Evolutionary conservation across 2,329 filamentous ascomycete species (phyloP), one percentile per base, ranked within the genome.

Genomic region (Fusarium vanettenii): DNA sequence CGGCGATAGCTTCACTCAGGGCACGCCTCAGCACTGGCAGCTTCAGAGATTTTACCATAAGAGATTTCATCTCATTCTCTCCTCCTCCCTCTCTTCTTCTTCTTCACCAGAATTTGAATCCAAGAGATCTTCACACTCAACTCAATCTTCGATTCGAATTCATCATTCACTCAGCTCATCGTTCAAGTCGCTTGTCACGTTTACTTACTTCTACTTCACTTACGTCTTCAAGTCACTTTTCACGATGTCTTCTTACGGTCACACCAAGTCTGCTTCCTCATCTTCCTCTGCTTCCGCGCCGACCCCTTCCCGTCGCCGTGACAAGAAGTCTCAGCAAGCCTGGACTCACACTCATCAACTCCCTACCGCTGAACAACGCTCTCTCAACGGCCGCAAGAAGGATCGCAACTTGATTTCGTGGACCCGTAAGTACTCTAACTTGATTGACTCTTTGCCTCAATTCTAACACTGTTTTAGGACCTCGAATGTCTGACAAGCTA

Each of bases 401-500:
- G 85, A 84, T 10, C 82, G 86, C 8, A 82, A 80, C 31, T 75
- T 87, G 3, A 83, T 87, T 29, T 76, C 80, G 29, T 87, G 86
- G 86, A 80, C 79, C n/a, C 82, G 85, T 87, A 80, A 81, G 85
- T 55, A 18, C 13, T 33, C 35, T 11, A 6, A 37, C 18, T 61
- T 33, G 6, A 60, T 50, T 56, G 10, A 27, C 4, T n/a, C 11
- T 41, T 37, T 55, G 16, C 4, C 9, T 56, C 41, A n/a, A 56
- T 56, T 29, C 64, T 71, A 27, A 72, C 60, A 25, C 18, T 1
- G n/a, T 52, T 20, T 4, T 56, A 88, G 86, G 85, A 1, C 82
- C 84, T 11, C 83, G 85, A 11, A 88, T 87, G 84, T 78, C 81
- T 1, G 86, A 87, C 41, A 87, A 87, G 74, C 72, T 87, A 0